A percentile compares a stretch with the other conserved stretches of the same genome.
These are phyloP conservation scores for Penicillium sclerotigenum DNA, from an alignment of 2,329 filamentous ascomycete species.

Conservation along the genomic window DNA sequence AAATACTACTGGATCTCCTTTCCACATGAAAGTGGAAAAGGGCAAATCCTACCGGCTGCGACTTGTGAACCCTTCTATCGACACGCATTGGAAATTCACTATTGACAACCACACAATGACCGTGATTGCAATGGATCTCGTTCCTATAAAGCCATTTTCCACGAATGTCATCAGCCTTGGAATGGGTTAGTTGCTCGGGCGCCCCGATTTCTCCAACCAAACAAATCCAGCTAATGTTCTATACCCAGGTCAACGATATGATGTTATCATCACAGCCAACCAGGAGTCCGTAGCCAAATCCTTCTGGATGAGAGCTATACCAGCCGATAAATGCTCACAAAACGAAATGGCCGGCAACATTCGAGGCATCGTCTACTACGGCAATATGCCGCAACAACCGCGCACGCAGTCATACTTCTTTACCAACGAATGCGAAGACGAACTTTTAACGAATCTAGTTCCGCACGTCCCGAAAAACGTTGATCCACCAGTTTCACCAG, in stretches of 20 bases:
- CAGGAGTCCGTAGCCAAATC: slow-evolving; percentile 18
- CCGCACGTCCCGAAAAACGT: neutral
- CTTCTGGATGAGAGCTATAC: slow-evolving; percentile 41
- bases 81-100: slow-evolving; percentile 42
- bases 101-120: slow-evolving; percentile 54
- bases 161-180: slow-evolving; percentile 47
- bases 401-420: neutral
- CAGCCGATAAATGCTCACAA: neutral
- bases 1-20: slow-evolving; percentile 36
- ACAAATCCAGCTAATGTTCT: neutral
- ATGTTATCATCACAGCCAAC: slow-evolving; percentile 35
- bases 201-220: neutral
- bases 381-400: neutral
- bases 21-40: slow-evolving; percentile 35
- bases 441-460: neutral
- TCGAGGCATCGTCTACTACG: slow-evolving; percentile 4
- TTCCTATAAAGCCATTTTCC: slow-evolving; percentile 56
- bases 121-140: slow-evolving; percentile 58
- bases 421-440: neutral
- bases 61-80: slow-evolving; percentile 27
- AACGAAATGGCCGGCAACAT: slow-evolving; percentile 2
- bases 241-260: slow-evolving; percentile 38
- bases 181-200: slow-evolving; percentile 37
- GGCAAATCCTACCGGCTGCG: slow-evolving; percentile 25
- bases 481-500: neutral